These are phyloP conservation scores for Quercus berberidifolia DNA, from an alignment of 306 rosid species.

Conservation along the genomic window DNA sequence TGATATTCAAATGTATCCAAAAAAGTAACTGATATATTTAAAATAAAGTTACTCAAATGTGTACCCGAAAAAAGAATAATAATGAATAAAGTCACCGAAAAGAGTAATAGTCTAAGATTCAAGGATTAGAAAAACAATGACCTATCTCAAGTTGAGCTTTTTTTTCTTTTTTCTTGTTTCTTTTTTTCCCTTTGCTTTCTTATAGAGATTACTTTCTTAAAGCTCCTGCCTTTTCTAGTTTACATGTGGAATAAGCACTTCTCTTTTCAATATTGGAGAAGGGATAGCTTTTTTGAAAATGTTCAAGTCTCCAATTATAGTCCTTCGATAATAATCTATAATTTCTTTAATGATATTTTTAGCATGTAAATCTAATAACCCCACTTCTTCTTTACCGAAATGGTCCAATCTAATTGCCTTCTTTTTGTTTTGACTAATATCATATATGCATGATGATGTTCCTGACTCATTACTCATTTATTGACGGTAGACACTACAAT, in stretches of 20 bases:
- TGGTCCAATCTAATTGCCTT: neutral
- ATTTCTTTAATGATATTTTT: neutral
- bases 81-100: neutral
- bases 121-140: neutral
- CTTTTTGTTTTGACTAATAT: constrained; percentile 13
- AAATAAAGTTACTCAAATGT: too few species aligned
- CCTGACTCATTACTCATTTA: constrained; percentile 22
- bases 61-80: too few species aligned
- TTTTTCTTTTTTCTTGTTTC: neutral
- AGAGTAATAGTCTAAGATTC: too few species aligned
- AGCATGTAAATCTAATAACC: neutral
- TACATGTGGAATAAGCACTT: constrained; percentile 16
- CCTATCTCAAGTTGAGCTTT: neutral
- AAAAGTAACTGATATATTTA: too few species aligned
- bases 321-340: neutral
- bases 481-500: constrained; percentile 25
- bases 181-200: neutral
- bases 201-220: neutral
- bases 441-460: constrained; percentile 26
- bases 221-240: neutral
- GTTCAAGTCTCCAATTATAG: neutral
- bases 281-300: neutral
- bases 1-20: neutral
- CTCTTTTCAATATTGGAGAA: neutral
- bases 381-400: too few species aligned